Percentiles rank a stretch among this genome's conserved stretches.
Evolutionary conservation across 805 yeast species (phyloP).

Genomic region (Saturnispora galanensis): DNA sequence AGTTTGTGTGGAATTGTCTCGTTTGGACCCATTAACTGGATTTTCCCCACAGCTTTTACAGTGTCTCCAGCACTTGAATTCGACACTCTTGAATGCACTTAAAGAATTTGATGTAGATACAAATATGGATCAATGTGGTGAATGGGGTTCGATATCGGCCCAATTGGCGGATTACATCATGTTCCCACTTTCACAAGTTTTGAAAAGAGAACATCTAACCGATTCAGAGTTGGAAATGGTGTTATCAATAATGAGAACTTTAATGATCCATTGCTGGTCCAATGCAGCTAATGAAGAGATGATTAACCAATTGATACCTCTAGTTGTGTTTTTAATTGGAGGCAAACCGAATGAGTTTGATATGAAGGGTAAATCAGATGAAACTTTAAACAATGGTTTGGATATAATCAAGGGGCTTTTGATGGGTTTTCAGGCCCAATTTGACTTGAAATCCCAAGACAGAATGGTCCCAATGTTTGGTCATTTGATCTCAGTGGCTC

Average conservation of each 20-base stretch:
- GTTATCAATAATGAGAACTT: conserved; percentile 33
- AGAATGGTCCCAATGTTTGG: conserved; percentile 36
- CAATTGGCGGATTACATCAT: conserved; percentile 52
- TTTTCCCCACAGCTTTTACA: too few relatives aligned
- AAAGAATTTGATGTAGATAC: conserved; percentile 8
- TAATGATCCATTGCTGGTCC: conserved; percentile 43
- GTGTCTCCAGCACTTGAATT: conserved; percentile 11
- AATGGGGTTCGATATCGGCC: conserved; percentile 20
- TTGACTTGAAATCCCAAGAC: conserved; percentile 23
- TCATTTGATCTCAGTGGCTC: conserved; percentile 35
- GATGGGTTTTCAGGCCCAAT: conserved; percentile 21
- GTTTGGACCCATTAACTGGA: not conserved
- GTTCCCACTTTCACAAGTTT: conserved; percentile 46
- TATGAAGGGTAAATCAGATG: conserved; percentile 25
- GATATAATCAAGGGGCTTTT: conserved; percentile 24
- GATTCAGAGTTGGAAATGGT: conserved; percentile 37
- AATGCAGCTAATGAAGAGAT: conserved; percentile 28
- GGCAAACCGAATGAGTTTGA: conserved; percentile 31
- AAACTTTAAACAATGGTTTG: conserved; percentile 30
- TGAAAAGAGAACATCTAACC: conserved; percentile 37
- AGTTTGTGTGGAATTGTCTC: not conserved
- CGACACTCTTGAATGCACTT: conserved; percentile 27
- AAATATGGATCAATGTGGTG: conserved; percentile 2
- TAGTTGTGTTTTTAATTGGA: conserved; percentile 38
- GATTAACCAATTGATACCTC: conserved; percentile 37